Evolutionary conservation across 2,329 filamentous ascomycete species (phyloP), one percentile per base, ranked within the genome.

Genomic region (Phaeosphaeria sp.): DNA sequence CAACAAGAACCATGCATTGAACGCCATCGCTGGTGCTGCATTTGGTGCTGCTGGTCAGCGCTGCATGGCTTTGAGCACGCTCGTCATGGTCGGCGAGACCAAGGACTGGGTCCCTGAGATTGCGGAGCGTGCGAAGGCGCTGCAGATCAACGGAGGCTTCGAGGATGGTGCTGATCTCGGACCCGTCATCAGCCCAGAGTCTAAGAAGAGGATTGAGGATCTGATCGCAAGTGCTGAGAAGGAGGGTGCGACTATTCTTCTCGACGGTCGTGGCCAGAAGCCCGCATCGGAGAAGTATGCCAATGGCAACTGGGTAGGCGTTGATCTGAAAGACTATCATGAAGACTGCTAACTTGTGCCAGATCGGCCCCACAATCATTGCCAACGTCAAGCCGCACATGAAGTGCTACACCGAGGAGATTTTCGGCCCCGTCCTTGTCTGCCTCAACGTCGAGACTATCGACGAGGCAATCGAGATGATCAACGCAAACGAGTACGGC

Each of bases 1-100:
- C 82, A 93, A 95, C 83, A 94, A 93, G 85, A 93, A 95, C 82
- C 90, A 93, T 71, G 91, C 92, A 65, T 81, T 95, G 71, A 95
- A 94, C 80, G 89, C 90, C 44, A 91, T 95, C 64, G 86, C 91
- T 4, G 92, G 91, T 64, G 91, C 92, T 33, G 91, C 92, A 21
- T 95, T 95, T 67, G 91, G 91, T 64, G 91, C 91, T 63, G 91
- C 91, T 22, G 91, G 91, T 39, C 91, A 95, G 82, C 84, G 91
- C 61, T 95, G 91, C 80, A 95, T 95, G 91, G 91, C 91, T 39
- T 82, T 95, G 57, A 92, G 89, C 73, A 93, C 91, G 1, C 82
- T 93, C 18, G 91, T 95, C 68, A 89, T 93, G 82, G 89, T 95
- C 33, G 91, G 91, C 65, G 90, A 93, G 82, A 93, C 91, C 48